Percentiles rank a stretch among this genome's conserved stretches.
phyloP scores from a whole-genome alignment of 257 asterid species.

The Eustoma russellianum region DNA sequence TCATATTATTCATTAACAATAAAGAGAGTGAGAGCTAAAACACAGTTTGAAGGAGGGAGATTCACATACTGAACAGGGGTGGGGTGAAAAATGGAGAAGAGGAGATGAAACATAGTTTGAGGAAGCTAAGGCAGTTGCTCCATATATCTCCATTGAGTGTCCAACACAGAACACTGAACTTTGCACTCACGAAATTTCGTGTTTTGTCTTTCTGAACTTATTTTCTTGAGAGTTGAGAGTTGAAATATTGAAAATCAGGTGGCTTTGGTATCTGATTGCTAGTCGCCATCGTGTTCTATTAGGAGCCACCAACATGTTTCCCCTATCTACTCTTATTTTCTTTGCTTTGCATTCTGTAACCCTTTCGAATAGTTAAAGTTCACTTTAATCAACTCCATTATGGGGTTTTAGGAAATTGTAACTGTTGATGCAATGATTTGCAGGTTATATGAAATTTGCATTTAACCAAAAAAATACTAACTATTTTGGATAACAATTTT shows the following conservation, averaged over 20 bases:
- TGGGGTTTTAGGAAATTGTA: too few species aligned
- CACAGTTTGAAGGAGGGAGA: neutral
- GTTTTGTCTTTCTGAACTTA: neutral
- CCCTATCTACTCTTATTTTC: too few species aligned
- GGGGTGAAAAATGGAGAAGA: conserved; percentile 23
- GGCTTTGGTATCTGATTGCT: neutral
- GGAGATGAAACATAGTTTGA: conserved; percentile 39
- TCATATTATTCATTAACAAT: neutral
- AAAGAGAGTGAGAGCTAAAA: neutral
- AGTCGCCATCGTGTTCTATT: conserved; percentile 11
- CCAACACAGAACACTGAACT: neutral
- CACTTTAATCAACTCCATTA: too few species aligned
- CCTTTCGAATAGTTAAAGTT: too few species aligned
- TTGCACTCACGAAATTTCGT: neutral
- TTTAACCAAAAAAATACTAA: too few species aligned
- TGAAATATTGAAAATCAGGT: neutral
- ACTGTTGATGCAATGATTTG: too few species aligned
- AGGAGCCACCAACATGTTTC: conserved; percentile 13
- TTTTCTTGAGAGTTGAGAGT: neutral
- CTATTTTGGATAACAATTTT: too few species aligned
- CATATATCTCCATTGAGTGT: conserved; percentile 44
- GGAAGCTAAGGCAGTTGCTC: conserved; percentile 45
- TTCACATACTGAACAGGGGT: conserved; percentile 24
- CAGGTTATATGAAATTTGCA: too few species aligned
- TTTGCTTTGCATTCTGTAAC: too few species aligned